Percentiles rank a stretch among this genome's conserved stretches.
phyloP scores from a whole-genome alignment of 768 basidiomycete genomes.

The Tulasnella sp. region DNA sequence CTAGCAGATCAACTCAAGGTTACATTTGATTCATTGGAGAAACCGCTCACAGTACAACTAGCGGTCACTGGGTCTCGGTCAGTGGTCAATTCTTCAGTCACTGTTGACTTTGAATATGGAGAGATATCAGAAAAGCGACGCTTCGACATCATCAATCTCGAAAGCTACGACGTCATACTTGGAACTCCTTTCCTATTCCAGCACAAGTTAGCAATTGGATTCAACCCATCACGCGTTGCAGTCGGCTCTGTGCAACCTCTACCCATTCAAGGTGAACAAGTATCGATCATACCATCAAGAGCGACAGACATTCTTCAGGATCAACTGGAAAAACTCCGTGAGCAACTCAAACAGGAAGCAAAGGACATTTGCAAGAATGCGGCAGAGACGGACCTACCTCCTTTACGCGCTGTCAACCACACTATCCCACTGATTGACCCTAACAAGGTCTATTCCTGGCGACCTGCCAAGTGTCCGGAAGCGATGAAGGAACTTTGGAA shows the following conservation, averaged over 20 bases:
- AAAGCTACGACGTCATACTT: slow-evolving; percentile 31
- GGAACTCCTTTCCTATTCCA: slow-evolving; percentile 19
- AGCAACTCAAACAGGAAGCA: not conserved
- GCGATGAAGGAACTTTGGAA: not conserved
- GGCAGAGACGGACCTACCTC: not conserved
- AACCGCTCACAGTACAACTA: slow-evolving; percentile 29
- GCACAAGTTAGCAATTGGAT: slow-evolving; percentile 10
- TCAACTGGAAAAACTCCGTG: not conserved
- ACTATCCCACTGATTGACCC: slow-evolving; percentile 2
- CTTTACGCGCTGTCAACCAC: slow-evolving; percentile 6
- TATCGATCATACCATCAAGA: not conserved
- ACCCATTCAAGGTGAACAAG: not conserved
- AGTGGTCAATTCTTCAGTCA: slow-evolving; percentile 26
- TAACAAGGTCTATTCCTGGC: slow-evolving; percentile 2
- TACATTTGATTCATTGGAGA: slow-evolving; percentile 20
- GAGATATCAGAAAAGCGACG: slow-evolving; percentile 22
- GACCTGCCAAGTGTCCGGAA: slow-evolving; percentile 1
- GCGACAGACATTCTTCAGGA: slow-evolving; percentile 2
- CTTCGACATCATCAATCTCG: slow-evolving; percentile 31
- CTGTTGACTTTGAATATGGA: slow-evolving; percentile 27
- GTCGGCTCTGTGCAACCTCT: not conserved
- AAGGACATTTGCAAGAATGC: not conserved
- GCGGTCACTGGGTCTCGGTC: slow-evolving; percentile 33
- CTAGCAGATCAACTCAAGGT: slow-evolving; percentile 29
- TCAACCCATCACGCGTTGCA: slow-evolving; percentile 2